Base-by-base conservation (phyloP, 805 yeast species). In the Yarrowia keelungensis region DNA sequence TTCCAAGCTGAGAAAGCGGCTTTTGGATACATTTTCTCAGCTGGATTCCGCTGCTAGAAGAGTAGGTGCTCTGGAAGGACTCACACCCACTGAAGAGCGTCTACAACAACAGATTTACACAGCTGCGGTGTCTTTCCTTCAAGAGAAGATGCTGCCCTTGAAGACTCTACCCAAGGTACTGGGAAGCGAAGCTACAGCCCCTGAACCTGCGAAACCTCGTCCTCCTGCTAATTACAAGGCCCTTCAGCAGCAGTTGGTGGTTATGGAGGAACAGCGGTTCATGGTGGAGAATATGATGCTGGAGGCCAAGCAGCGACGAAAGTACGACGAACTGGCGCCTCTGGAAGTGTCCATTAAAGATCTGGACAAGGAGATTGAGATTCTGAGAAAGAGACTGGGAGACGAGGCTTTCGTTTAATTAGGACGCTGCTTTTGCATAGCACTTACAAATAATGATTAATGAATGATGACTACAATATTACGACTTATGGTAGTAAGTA, bases 251-350 rank as follows among this genome's bases (percentile, higher is more conserved):
- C 88, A 89, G 71, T 78, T 93, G 69, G 90, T 93, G 89, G 97
- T 94, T 11, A 78, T 92, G 74, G 89, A 89, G 70, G 98, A 93
- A 75, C 98, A 93, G 74, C 82, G 83, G 72, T 93, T 85, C 72
- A 77, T 94, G 70, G 87, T 94, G 2, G 85, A 86, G 69, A 82
- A 86, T 15, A 85, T 89, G 84, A 83, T 90, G 36, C 81, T 82
- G 1, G 86, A 83, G 14, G 86, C 88, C 45, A 90, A 88, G 70
- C 83, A 82, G 71, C 86, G 84, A 65, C 79, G 98, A 53, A 85
- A 86, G 71, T 91, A 91, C 74, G 97, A 92, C 69, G 97, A 91
- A 75, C 78, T 91, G 51, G 80, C 79, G 11, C 82, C 90, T 0
- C 79, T 94, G 69, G 84, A 84, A 43, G 81, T 77, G 22, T 90